A percentile compares a stretch with the other conserved stretches of the same genome.
phyloP scores from a whole-genome alignment of 2,329 filamentous ascomycete genomes.

The Fusarium nygamai region DNA sequence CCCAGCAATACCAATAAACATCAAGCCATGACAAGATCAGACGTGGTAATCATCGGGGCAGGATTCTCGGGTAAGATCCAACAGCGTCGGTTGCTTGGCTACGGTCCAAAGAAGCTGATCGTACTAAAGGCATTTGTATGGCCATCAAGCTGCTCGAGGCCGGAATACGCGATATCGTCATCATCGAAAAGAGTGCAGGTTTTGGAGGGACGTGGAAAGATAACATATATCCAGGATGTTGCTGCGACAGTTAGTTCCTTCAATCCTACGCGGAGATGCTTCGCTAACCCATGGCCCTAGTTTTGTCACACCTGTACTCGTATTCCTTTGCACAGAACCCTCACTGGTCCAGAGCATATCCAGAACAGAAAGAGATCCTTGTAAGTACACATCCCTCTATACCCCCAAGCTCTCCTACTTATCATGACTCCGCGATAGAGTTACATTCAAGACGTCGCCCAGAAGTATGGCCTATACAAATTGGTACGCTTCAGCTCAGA shows the following conservation, averaged over 20 bases:
- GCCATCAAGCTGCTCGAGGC: not conserved
- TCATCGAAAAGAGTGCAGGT: not conserved
- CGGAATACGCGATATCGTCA: not conserved
- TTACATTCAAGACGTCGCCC: not conserved
- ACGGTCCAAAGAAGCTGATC: accelerated
- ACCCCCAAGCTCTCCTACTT: accelerated
- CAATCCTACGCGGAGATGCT: accelerated
- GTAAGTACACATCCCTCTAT: not conserved
- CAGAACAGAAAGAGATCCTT: not conserved
- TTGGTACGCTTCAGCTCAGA: not conserved
- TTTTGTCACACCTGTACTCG: not conserved
- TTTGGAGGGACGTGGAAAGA: not conserved
- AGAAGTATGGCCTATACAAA: not conserved
- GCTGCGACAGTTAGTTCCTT: not conserved
- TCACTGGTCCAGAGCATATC: not conserved
- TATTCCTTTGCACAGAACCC: not conserved
- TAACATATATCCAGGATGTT: not conserved
- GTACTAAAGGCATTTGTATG: not conserved
- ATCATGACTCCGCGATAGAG: accelerated
- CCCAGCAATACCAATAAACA: not conserved
- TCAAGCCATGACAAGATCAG: accelerated
- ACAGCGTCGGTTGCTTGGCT: accelerated
- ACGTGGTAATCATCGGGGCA: not conserved
- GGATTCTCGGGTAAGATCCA: not conserved
- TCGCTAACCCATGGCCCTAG: too few relatives aligned